phyloP scores from a whole-genome alignment of 1,139 yeast genomes.

The Diutina neorugosa region DNA sequence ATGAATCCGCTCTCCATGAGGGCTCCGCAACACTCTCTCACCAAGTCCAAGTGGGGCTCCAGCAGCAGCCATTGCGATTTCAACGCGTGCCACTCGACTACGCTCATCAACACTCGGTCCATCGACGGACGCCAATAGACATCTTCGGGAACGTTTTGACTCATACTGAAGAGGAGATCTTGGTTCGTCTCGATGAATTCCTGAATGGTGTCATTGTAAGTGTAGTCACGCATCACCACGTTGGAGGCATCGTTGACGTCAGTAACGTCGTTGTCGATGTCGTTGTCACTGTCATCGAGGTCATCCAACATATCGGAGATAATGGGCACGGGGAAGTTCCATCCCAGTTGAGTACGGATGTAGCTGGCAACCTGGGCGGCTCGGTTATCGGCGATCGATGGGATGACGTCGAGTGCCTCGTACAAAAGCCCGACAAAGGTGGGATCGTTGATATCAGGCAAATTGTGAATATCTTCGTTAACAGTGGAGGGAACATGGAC shows the following conservation, averaged over 20 bases:
- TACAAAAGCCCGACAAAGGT: neutral
- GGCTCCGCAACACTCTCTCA: neutral
- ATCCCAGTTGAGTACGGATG: neutral
- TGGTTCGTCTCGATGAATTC: neutral
- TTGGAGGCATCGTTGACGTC: neutral
- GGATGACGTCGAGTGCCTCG: neutral
- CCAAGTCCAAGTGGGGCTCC: neutral
- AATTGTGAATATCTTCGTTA: neutral
- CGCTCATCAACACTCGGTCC: neutral
- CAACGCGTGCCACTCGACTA: neutral
- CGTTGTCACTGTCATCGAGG: neutral
- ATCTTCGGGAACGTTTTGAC: neutral
- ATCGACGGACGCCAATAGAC: neutral
- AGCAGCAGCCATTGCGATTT: neutral
- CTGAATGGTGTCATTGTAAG: neutral
- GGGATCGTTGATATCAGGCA: neutral
- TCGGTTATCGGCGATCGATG: neutral
- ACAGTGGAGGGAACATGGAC: neutral
- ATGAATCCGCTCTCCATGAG: neutral
- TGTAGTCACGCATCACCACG: neutral
- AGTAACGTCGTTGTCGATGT: neutral
- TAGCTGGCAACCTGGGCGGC: neutral
- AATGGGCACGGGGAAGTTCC: neutral
- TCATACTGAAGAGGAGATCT: neutral
- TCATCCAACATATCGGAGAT: neutral